Conservation (phyloP, 2,329 filamentous ascomycete species). For the Hirsutella rhossiliensis region DNA sequence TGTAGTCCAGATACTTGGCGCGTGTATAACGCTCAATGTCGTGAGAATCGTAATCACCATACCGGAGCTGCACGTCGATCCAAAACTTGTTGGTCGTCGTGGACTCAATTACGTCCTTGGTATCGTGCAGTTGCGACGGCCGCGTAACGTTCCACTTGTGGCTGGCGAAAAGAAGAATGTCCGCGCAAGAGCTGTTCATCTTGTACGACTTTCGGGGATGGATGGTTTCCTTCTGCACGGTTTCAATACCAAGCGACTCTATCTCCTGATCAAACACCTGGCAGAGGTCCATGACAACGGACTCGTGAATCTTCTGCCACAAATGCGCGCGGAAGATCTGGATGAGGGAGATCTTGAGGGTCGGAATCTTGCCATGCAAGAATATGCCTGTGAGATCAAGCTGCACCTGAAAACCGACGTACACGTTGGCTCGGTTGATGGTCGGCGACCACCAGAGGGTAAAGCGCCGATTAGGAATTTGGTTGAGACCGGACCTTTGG, state of each 20-base stretch:
- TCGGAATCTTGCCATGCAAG: constrained; percentile 97
- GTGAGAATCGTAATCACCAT: constrained; percentile 97
- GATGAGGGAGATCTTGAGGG: constrained; percentile 92
- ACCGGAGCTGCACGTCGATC: constrained; percentile 92
- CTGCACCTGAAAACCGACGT: constrained; percentile 98
- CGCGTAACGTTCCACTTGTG: constrained; percentile 98
- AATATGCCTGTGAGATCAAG: constrained; percentile 97
- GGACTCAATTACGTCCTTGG: constrained; percentile 86
- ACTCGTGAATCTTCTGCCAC: constrained; percentile 99
- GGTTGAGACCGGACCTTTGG: constrained; percentile 90
- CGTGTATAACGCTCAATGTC: constrained; percentile 97
- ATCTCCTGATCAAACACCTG: constrained; percentile 97
- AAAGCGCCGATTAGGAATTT: constrained; percentile 97
- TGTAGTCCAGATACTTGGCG: constrained; percentile 98
- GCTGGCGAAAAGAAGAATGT: constrained; percentile 90
- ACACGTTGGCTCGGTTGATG: constrained; percentile 92
- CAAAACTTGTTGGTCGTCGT: constrained; percentile 99
- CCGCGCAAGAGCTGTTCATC: constrained; percentile 99
- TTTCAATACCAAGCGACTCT: constrained; percentile 90
- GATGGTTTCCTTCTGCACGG: constrained; percentile 97
- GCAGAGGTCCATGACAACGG: constrained; percentile 96
- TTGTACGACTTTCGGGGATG: constrained; percentile 99
- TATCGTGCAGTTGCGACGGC: constrained; percentile 88
- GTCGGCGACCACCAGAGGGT: constrained; percentile 95
- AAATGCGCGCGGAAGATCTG: constrained; percentile 99